These are phyloP conservation scores for Ophiobolus disseminans DNA, from an alignment of 2,329 filamentous ascomycete species.

Conservation along the genomic window DNA sequence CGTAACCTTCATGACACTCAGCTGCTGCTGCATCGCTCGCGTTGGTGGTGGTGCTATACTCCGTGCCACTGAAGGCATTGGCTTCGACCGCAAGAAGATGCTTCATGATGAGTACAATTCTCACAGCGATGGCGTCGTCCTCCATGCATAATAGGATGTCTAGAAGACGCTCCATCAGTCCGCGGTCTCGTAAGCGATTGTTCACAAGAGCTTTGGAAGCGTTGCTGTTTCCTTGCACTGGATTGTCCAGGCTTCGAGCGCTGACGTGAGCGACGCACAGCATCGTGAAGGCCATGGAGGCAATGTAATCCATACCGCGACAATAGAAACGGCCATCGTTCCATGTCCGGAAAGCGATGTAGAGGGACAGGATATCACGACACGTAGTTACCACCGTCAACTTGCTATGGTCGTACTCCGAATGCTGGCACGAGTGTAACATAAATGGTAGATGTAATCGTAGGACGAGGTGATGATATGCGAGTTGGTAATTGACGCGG, in stretches of 20 bases:
- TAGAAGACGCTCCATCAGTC: slow-evolving; percentile 20
- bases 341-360: slow-evolving; percentile 15
- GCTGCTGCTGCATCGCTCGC: slow-evolving; percentile 16
- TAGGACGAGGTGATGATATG: slow-evolving; percentile 21
- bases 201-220: slow-evolving; percentile 14
- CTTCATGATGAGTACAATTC: slow-evolving; percentile 11
- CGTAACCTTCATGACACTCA: slow-evolving; percentile 32
- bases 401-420: slow-evolving; percentile 19
- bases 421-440: slow-evolving; percentile 13
- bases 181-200: slow-evolving; percentile 18
- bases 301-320: slow-evolving; percentile 23
- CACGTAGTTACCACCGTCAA: slow-evolving; percentile 20
- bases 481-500: slow-evolving; percentile 20
- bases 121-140: slow-evolving; percentile 14
- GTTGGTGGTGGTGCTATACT: no score
- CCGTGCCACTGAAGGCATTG: slow-evolving; percentile 18
- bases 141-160: slow-evolving; percentile 13
- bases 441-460: slow-evolving; percentile 28
- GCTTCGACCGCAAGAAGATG: slow-evolving; percentile 22
- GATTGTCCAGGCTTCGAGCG: neutral
- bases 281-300: slow-evolving; percentile 25
- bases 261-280: slow-evolving; percentile 24
- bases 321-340: slow-evolving; percentile 17
- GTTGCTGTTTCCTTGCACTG: slow-evolving; percentile 7
- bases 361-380: slow-evolving; percentile 23